Conservation (phyloP, 1,139 yeast species). For the Wickerhamomyces sp. region DNA sequence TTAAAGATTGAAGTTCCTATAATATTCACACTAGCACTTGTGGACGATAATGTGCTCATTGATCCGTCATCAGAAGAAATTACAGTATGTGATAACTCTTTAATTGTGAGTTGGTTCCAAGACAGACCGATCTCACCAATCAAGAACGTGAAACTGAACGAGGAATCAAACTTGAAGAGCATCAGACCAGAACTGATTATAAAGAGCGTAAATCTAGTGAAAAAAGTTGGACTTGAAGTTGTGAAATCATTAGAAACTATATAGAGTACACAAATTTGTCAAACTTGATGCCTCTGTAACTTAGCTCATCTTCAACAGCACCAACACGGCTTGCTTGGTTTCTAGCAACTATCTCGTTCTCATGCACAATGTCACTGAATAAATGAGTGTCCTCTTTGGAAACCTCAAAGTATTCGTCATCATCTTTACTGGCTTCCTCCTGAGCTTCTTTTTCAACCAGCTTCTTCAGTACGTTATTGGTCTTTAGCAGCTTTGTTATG, state of each 20-base stretch:
- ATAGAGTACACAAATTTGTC: constrained; percentile 1
- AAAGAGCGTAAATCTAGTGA: constrained; percentile 20
- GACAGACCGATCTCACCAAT: constrained; percentile 64
- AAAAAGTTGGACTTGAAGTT: constrained; percentile 20
- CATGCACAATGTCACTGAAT: constrained; percentile 19
- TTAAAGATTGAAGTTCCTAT: constrained; percentile 51
- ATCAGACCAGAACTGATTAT: constrained; percentile 19
- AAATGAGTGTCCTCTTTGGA: constrained; percentile 14
- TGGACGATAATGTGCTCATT: constrained; percentile 59
- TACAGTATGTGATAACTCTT: constrained; percentile 79
- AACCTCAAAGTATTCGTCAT: constrained; percentile 14
- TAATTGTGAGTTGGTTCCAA: constrained; percentile 65
- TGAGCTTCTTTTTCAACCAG: constrained; percentile 13
- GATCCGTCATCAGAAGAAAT: constrained; percentile 89
- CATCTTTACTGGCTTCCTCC: constrained; percentile 10
- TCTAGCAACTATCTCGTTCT: constrained; percentile 18
- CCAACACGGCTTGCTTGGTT: constrained; percentile 19
- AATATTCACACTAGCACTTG: constrained; percentile 67
- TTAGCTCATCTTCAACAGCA: constrained; percentile 19
- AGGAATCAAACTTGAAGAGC: constrained; percentile 20
- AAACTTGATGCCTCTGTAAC: constrained; percentile 1
- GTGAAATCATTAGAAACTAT: constrained; percentile 18
- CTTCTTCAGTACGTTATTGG: constrained; percentile 18
- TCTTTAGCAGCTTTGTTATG: constrained; percentile 15
- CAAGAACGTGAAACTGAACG: constrained; percentile 47